Conservation (phyloP, 768 basidiomycete genomes). For the Agaricus blazei region DNA sequence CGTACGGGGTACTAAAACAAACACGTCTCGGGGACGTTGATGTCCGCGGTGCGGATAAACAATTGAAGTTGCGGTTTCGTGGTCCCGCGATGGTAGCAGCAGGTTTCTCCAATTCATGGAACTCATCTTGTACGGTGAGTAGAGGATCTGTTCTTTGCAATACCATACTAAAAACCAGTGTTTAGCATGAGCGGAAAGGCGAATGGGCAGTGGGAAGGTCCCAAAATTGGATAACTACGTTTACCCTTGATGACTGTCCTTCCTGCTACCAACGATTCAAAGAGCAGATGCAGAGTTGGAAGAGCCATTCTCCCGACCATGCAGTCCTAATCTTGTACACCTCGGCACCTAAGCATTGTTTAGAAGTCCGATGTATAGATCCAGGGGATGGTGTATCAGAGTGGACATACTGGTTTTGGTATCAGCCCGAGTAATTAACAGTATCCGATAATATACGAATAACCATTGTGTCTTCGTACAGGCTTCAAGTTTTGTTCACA, state of each 20-base stretch:
- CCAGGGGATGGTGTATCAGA: background rate
- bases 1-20: background rate
- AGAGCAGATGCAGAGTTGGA: background rate
- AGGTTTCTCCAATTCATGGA: background rate
- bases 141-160: background rate
- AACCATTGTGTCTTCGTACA: too few relatives aligned
- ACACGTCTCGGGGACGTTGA: background rate
- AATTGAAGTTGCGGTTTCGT: background rate
- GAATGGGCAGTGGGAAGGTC: too few relatives aligned
- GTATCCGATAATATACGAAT: too few relatives aligned
- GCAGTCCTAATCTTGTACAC: background rate
- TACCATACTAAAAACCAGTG: background rate
- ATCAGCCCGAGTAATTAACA: too few relatives aligned
- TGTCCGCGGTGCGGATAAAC: background rate
- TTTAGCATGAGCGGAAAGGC: background rate
- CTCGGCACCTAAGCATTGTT: background rate
- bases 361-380: background rate
- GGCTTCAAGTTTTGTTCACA: too few relatives aligned
- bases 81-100: background rate
- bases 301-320: background rate
- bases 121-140: background rate
- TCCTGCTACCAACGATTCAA: too few relatives aligned
- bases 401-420: background rate
- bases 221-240: background rate
- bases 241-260: background rate